Conservation (phyloP, 768 basidiomycete species). For the Trametes meyenii region DNA sequence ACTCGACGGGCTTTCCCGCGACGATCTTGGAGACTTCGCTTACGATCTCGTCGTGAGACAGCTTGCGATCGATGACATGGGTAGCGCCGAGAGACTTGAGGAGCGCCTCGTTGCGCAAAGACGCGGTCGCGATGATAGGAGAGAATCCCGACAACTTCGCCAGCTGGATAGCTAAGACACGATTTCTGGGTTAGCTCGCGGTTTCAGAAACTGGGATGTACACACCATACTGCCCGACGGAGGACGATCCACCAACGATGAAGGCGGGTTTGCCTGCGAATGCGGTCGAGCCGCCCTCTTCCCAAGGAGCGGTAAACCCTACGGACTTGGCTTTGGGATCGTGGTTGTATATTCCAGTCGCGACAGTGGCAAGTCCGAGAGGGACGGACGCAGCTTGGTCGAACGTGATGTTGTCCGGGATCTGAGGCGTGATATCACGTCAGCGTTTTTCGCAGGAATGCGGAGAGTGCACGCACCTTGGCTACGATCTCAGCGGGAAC, state of each 20-base stretch:
- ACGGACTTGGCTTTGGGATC: constrained; percentile 9
- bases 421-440: constrained; percentile 23
- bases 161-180: not conserved
- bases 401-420: constrained; percentile 41
- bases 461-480: constrained; percentile 17
- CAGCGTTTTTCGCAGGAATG: not conserved
- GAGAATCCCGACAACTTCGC: constrained; percentile 34
- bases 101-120: constrained; percentile 27
- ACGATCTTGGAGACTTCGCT: constrained; percentile 20
- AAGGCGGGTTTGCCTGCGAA: constrained; percentile 31
- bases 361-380: constrained; percentile 42
- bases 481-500: constrained; percentile 32
- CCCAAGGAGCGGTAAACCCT: constrained; percentile 29
- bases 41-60: constrained; percentile 1
- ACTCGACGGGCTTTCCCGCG: constrained; percentile 18
- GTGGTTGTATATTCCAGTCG: constrained; percentile 38
- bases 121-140: constrained; percentile 36
- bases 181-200: not conserved
- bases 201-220: not conserved
- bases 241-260: constrained; percentile 33
- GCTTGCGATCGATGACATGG: constrained; percentile 32
- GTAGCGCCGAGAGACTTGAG: constrained; percentile 36
- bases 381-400: constrained; percentile 48
- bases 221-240: constrained; percentile 35
- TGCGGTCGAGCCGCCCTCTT: constrained; percentile 25